Evolutionary conservation across 768 basidiomycete genomes (phyloP).

Genomic region (Tulasnella sp.): DNA sequence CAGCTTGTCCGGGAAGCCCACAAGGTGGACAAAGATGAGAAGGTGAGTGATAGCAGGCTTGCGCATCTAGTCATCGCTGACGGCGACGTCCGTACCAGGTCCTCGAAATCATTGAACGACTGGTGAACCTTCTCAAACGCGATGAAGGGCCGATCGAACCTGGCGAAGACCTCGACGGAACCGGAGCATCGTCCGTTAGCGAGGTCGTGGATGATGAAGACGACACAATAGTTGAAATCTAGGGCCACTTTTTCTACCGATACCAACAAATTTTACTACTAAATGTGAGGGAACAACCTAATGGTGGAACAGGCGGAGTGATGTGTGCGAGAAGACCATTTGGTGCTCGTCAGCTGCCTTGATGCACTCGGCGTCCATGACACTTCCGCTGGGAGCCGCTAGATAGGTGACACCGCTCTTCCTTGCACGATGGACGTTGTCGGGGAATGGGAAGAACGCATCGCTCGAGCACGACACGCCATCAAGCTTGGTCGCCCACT

Average conservation of each 20-base stretch:
- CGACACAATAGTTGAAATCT: slow-evolving; percentile 68
- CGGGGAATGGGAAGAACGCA: slow-evolving; percentile 99
- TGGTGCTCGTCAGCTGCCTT: slow-evolving; percentile 90
- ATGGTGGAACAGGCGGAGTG: slow-evolving; percentile 84
- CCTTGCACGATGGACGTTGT: slow-evolving; percentile 89
- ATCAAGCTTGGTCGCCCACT: slow-evolving; percentile 65
- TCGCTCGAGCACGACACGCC: slow-evolving; percentile 92
- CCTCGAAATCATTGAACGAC: slow-evolving; percentile 75
- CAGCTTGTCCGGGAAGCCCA: slow-evolving; percentile 75
- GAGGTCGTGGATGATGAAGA: slow-evolving; percentile 53
- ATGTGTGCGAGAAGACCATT: slow-evolving; percentile 87
- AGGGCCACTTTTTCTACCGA: slow-evolving; percentile 22
- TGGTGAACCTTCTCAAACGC: slow-evolving; percentile 79
- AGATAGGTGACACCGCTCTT: slow-evolving; percentile 90
- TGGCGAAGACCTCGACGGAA: slow-evolving; percentile 30
- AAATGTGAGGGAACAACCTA: slow-evolving; percentile 32
- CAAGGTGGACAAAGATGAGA: slow-evolving; percentile 67
- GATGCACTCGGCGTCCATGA: slow-evolving; percentile 96
- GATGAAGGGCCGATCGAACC: slow-evolving; percentile 52
- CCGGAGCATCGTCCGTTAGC: background rate
- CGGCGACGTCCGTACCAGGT: slow-evolving; percentile 42
- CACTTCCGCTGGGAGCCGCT: slow-evolving; percentile 85
- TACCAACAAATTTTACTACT: slow-evolving; percentile 5
- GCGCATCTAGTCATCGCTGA: background rate
- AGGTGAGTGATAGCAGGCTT: slow-evolving; percentile 39